Base-by-base conservation (phyloP, 2,329 filamentous ascomycete species). In the Colletotrichum liaoningense region DNA sequence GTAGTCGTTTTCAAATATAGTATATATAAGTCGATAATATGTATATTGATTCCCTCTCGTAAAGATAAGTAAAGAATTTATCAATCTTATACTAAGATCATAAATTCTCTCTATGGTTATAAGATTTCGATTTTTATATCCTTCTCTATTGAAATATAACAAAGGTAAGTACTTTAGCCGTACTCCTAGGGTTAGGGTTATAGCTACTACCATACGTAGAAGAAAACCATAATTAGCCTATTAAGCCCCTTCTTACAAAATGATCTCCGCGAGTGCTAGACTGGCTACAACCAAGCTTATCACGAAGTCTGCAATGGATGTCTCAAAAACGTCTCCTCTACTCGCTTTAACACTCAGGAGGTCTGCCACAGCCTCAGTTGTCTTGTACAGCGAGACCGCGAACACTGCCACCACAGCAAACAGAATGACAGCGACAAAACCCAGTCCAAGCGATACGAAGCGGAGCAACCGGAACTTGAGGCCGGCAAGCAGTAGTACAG, bases 381-480 rank as follows among this genome's bases (percentile, higher is more conserved):
- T 42, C 28, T n/a, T 52, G 38, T 67, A 35, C 1, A 67, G 65
- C 2, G 5, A 55, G 9, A 60, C 26, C 3, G 30, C 6, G 22
- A 60, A 67, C 3, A 6, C 42, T 1, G 9, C 28, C 6, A 42
- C 46, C 54, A 67, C 65, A 1, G 9, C 22, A 12, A 67, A 67
- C 2, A 67, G 28, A 12, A 67, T 5, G 2, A 55, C 28, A 33
- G 52, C 2, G 38, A 67, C 4, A 16, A 38, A 2, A 26, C 28
- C n/a, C 2, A 67, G 28, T 14, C 26, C 22, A 1, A 67, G 38
- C 5, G 22, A 67, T 8, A 67, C 5, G n/a, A 67, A 67, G 52
- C 28, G 14, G 22, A 67, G 65, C 28, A 67, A n/a, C 54, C 26
- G 49, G 24, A 58, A 46, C 55, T 59, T 67, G 7, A 67, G 55